Evolutionary conservation across 2,329 filamentous ascomycete genomes (phyloP).

Genomic region (Penicillium vulpinum): DNA sequence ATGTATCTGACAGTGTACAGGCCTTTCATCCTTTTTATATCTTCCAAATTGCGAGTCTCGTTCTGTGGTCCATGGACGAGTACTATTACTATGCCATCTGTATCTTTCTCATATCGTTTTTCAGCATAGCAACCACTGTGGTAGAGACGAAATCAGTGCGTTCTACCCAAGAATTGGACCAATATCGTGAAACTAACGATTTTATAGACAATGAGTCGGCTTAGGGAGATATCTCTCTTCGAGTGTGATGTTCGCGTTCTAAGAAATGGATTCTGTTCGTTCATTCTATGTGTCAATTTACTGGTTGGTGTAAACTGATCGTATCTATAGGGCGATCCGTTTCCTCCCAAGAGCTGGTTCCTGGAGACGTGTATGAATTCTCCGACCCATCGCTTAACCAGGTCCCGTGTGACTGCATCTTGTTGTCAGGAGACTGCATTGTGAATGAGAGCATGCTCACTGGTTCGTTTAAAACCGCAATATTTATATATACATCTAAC

Average conservation of each 20-base stretch:
- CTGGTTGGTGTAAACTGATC: constrained; percentile 2
- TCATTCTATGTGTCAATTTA: not conserved
- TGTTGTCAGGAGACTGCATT: constrained; percentile 93
- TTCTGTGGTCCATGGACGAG: constrained; percentile 91
- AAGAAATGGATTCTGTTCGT: constrained; percentile 86
- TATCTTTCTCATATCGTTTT: constrained; percentile 91
- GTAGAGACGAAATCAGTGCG: constrained; percentile 81
- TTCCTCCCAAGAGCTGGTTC: constrained; percentile 82
- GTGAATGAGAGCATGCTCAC: constrained; percentile 99
- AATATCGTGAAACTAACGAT: constrained; percentile 15
- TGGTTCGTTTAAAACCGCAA: constrained; percentile 42
- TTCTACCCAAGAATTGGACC: constrained; percentile 16
- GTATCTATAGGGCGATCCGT: constrained; percentile 73
- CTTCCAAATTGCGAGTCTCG: constrained; percentile 90
- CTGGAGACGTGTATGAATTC: constrained; percentile 94
- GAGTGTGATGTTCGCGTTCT: constrained; percentile 94
- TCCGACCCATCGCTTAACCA: constrained; percentile 87
- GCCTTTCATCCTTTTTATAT: constrained; percentile 98
- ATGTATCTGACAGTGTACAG: constrained; percentile 42
- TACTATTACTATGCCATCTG: constrained; percentile 98
- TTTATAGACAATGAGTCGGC: constrained; percentile 75
- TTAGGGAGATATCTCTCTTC: constrained; percentile 89
- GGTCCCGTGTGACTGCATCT: constrained; percentile 86
- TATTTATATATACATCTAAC: constrained; percentile 18
- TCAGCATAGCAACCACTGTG: constrained; percentile 86